Evolutionary conservation across 371 early-diverging fungal genomes (phyloP).

Genomic region (Actinomucor elegans): DNA sequence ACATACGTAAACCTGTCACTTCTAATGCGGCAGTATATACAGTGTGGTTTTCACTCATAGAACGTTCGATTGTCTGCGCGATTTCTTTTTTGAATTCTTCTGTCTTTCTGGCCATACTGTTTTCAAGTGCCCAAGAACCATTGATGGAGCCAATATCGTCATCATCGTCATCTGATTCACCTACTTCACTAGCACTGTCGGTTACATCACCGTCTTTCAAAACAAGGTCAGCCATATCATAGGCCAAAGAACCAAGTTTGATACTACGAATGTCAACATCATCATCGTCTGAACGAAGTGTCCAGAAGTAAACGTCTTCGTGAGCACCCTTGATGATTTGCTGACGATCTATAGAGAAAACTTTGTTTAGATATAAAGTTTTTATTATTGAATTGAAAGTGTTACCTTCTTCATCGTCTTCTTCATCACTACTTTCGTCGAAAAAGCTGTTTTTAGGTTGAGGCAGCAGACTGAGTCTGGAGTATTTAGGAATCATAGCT

Average conservation of each 20-base stretch:
- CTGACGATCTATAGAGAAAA: conserved; percentile 26
- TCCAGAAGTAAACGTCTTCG: conserved; percentile 52
- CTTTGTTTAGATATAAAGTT: too few relatives aligned
- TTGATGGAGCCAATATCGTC: conserved; percentile 37
- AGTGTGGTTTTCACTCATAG: conserved; percentile 74
- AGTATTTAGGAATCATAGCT: conserved; percentile 64
- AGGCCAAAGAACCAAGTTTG: conserved; percentile 48
- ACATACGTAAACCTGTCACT: conserved; percentile 89
- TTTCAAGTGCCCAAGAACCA: conserved; percentile 35
- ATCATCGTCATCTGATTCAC: conserved; percentile 53
- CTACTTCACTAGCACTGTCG: conserved; percentile 59
- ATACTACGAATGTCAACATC: conserved; percentile 47
- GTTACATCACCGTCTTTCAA: conserved; percentile 40
- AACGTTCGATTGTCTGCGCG: conserved; percentile 75
- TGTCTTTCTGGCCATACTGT: conserved; percentile 35
- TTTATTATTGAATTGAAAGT: too few relatives aligned
- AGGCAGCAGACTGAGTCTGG: conserved; percentile 62
- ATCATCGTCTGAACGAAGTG: conserved; percentile 39
- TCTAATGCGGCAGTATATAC: conserved; percentile 83
- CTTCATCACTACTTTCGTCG: conserved; percentile 43
- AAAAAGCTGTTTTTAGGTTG: conserved; percentile 47
- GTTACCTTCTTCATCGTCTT: conserved; percentile 48
- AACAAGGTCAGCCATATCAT: conserved; percentile 41
- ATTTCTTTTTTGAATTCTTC: conserved; percentile 83
- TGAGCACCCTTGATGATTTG: conserved; percentile 37